Base-by-base conservation (phyloP, 2,329 filamentous ascomycete genomes). In the Balansia obtecta region DNA sequence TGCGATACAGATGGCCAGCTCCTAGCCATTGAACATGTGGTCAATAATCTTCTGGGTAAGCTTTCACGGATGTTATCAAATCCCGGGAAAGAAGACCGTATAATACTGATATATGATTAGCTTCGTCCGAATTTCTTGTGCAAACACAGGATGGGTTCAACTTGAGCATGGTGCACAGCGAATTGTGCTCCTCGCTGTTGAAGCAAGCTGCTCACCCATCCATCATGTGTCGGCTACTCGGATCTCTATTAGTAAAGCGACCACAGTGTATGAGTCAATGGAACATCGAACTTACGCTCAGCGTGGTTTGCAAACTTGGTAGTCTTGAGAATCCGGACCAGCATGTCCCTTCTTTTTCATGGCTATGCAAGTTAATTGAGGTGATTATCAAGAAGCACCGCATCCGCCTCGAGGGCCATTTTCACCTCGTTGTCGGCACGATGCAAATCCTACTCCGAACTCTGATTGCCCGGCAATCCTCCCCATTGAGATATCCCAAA, bases 391-490 rank as follows among this genome's bases (percentile, higher is more conserved):
- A 74, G 58, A 76, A 78, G 45, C 78, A 83, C 61, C 70, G 80
- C 4, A 69, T 79, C 42, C 77, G 80, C 10, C 68, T 84, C 1
- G 75, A 82, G 56, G 79, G 79, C 2, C 80, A 80, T 54, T 79
- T 80, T 57, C 80, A 82, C 58, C 65, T 83, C 43, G 68, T 83
- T 5, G 64, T 81, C 45, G 64, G 71, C 37, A 65, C 71, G 2
- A 65, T 84, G 52, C 75, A 81, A 56, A 65, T 72, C 3, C 73
- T 84, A n/a, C 70, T 84, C 37, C 65, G 67, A 20, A 70, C 71
- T 37, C 71, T 83, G 16, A 66, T 82, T 34, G 57, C 66, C 2
- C 55, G 56, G n/a, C 60, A 64, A 50, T 41, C 53, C 16, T 45
- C 58, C 40, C 18, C 57, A 15, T 20, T 53, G 43, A 16, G 13